These are phyloP conservation scores for Verticillium zaregamsianum DNA, from an alignment of 2,329 filamentous ascomycete genomes.

Conservation along the genomic window DNA sequence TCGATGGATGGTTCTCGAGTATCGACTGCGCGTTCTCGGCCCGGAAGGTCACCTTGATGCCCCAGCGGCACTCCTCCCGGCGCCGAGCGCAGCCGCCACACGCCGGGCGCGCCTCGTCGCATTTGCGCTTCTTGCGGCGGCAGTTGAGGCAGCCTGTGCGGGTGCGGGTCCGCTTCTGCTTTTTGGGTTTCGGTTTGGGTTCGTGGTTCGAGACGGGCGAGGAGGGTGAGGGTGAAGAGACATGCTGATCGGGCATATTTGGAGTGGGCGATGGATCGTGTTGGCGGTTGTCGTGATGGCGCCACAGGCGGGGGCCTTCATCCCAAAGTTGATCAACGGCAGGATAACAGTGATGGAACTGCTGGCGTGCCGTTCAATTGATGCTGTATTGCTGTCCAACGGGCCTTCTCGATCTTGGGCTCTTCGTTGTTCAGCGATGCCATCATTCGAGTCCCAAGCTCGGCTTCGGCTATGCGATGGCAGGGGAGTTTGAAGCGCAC, in stretches of 20 bases:
- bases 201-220: background rate
- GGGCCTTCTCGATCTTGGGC: too few species aligned
- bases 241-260: background rate
- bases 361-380: too few species aligned
- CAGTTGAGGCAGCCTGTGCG: conserved; percentile 32
- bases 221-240: background rate
- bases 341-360: too few species aligned
- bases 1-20: conserved; percentile 26
- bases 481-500: background rate
- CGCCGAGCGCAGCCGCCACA: conserved; percentile 29
- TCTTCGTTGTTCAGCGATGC: background rate
- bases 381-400: too few species aligned
- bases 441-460: background rate
- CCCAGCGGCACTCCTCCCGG: conserved; percentile 30
- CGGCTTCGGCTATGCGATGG: background rate
- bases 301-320: background rate
- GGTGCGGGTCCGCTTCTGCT: conserved; percentile 26
- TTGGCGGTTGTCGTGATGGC: background rate
- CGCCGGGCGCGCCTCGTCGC: conserved; percentile 28
- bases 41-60: conserved; percentile 31
- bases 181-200: background rate
- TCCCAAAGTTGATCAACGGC: too few species aligned
- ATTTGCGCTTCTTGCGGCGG: conserved; percentile 33
- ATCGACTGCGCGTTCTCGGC: conserved; percentile 30
- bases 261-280: background rate